Evolutionary conservation across 1,284 basidiomycete genomes (phyloP).

Genomic region (Austroboletus rostrupii): DNA sequence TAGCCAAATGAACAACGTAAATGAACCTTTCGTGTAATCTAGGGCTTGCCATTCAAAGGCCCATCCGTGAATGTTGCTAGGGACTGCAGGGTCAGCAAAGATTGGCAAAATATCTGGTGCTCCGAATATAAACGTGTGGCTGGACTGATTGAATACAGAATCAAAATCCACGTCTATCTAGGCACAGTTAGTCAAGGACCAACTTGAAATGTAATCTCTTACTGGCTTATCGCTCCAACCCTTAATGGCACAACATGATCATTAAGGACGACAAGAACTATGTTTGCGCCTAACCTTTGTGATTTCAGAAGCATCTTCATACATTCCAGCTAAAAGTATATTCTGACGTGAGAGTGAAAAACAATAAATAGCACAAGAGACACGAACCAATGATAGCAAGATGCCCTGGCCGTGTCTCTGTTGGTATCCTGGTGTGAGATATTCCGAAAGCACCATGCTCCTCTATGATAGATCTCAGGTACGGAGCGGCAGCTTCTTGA

Average conservation of each 20-base stretch:
- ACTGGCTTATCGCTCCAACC: slow-evolving; percentile 91
- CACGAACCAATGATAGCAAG: slow-evolving; percentile 78
- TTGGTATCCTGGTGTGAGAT: slow-evolving; percentile 85
- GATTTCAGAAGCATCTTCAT: slow-evolving; percentile 89
- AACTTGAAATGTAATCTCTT: slow-evolving; percentile 15
- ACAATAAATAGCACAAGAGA: too few species aligned
- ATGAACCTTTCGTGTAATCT: slow-evolving; percentile 76
- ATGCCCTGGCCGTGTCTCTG: slow-evolving; percentile 85
- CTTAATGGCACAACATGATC: slow-evolving; percentile 33
- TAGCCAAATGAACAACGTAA: background rate
- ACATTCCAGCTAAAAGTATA: slow-evolving; percentile 58
- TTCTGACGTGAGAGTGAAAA: slow-evolving; percentile 18
- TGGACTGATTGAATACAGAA: slow-evolving; percentile 84
- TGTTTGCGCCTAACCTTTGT: slow-evolving; percentile 55
- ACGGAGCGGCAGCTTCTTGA: slow-evolving; percentile 70
- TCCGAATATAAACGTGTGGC: slow-evolving; percentile 78
- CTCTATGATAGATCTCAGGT: slow-evolving; percentile 66
- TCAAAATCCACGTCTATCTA: slow-evolving; percentile 72
- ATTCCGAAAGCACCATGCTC: slow-evolving; percentile 76
- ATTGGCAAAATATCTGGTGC: slow-evolving; percentile 90
- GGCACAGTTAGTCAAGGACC: slow-evolving; percentile 7
- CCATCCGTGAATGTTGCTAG: slow-evolving; percentile 73
- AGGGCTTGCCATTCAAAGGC: slow-evolving; percentile 77
- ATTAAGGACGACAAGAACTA: slow-evolving; percentile 2
- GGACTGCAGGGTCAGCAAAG: slow-evolving; percentile 74